Conservation (phyloP, 2,329 filamentous ascomycete genomes). For the Penicillium griseofulvum region DNA sequence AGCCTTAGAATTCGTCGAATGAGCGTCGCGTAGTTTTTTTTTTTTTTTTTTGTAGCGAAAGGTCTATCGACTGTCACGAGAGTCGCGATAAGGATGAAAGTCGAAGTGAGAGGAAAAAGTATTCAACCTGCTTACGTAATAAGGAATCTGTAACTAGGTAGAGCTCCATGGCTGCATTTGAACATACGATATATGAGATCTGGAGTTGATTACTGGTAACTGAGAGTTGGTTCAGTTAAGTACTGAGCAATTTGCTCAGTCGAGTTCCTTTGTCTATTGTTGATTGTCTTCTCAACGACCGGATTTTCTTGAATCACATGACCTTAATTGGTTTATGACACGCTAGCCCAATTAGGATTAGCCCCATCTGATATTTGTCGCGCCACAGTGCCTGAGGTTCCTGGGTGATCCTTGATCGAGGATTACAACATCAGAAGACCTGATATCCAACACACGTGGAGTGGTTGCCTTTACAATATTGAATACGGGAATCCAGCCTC, state of each 20-base stretch:
- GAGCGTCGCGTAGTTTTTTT: background rate
- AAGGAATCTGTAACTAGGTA: background rate
- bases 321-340: background rate
- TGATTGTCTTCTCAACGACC: background rate
- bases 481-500: background rate
- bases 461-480: conserved; percentile 3
- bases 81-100: conserved; percentile 10
- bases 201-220: background rate
- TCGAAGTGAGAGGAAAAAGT: conserved; percentile 3
- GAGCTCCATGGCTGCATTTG: background rate
- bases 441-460: background rate
- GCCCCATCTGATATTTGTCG: background rate
- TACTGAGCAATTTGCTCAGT: background rate
- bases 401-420: conserved; percentile 1
- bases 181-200: background rate
- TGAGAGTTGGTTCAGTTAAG: background rate
- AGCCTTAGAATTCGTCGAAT: background rate
- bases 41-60: conserved; percentile 1
- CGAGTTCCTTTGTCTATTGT: background rate
- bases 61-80: conserved; percentile 8
- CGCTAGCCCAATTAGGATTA: background rate
- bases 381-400: background rate
- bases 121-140: conserved; percentile 6
- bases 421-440: background rate
- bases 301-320: background rate